These are phyloP conservation scores for Echites panduratus DNA, from an alignment of 257 asterid genomes.

Conservation along the genomic window DNA sequence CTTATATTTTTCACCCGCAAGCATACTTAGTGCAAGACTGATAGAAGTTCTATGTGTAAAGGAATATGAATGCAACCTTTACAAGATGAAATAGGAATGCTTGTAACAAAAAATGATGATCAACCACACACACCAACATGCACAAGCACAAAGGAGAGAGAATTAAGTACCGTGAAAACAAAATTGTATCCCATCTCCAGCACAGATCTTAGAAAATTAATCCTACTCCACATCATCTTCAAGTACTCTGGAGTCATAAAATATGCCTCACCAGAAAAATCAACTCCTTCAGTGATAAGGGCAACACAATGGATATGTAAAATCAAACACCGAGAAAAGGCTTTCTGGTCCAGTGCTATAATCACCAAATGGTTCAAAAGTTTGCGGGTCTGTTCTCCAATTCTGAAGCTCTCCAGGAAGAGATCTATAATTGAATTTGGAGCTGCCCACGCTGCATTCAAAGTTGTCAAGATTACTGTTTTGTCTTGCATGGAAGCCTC, in stretches of 20 bases:
- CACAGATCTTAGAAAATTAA: constrained; percentile 53
- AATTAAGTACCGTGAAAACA: constrained; percentile 51
- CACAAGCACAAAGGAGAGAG: constrained; percentile 10
- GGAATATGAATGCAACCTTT: background rate
- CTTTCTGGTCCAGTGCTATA: constrained; percentile 26
- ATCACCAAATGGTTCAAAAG: constrained; percentile 26
- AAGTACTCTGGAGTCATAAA: constrained; percentile 61
- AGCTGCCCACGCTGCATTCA: constrained; percentile 28
- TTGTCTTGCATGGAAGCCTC: constrained; percentile 25
- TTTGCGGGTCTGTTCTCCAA: constrained; percentile 26
- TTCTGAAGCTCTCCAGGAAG: constrained; percentile 31
- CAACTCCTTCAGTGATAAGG: constrained; percentile 46
- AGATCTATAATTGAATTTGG: constrained; percentile 29
- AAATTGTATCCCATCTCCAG: constrained; percentile 66
- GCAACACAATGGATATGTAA: constrained; percentile 49
- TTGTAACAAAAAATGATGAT: background rate
- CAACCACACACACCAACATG: background rate
- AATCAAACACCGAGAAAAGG: constrained; percentile 27
- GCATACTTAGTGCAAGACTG: background rate
- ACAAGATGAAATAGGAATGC: background rate
- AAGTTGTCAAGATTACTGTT: constrained; percentile 21
- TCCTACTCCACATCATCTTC: constrained; percentile 76
- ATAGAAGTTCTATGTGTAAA: background rate
- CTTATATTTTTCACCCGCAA: background rate
- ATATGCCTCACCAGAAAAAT: constrained; percentile 60